Percentiles rank a stretch among this genome's conserved stretches.
phyloP scores from a whole-genome alignment of 2,329 filamentous ascomycete genomes.

The Dactylellina parvicollis region DNA sequence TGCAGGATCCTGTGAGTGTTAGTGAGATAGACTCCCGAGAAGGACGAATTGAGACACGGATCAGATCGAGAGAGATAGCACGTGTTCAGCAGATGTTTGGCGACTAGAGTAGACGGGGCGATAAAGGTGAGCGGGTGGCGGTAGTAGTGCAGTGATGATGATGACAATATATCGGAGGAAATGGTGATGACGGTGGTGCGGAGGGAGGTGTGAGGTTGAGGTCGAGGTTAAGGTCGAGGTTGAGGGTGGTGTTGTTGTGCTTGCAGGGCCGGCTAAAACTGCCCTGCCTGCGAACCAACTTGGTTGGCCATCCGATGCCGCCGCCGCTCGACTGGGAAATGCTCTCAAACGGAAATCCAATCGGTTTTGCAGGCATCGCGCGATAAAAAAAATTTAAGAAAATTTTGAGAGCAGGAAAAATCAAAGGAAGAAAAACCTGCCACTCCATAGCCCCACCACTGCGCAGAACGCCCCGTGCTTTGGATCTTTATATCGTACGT shows the following conservation, averaged over 20 bases:
- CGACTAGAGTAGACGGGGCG: not conserved
- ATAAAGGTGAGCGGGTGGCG: not conserved
- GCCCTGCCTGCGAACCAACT: not conserved
- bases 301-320: constrained; percentile 14
- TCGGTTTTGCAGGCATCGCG: constrained; percentile 12
- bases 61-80: too few relatives aligned
- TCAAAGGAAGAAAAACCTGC: not conserved
- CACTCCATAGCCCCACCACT: constrained; percentile 15
- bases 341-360: constrained; percentile 12
- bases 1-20: constrained; percentile 24
- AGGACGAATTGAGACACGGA: not conserved
- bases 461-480: too few relatives aligned
- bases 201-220: not conserved
- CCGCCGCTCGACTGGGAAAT: constrained; percentile 6
- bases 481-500: too few relatives aligned
- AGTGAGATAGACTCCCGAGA: constrained; percentile 22
- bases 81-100: too few relatives aligned
- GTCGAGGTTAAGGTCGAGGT: not conserved
- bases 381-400: constrained; percentile 12
- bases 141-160: not conserved
- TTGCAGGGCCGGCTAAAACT: constrained; percentile 25
- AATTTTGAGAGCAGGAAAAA: not conserved
- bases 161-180: not conserved
- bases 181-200: not conserved
- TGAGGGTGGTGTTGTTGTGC: not conserved